Evolutionary conservation across 768 basidiomycete genomes (phyloP), one percentile per base, ranked within the genome.

Genomic region (Baorangia bicolor): DNA sequence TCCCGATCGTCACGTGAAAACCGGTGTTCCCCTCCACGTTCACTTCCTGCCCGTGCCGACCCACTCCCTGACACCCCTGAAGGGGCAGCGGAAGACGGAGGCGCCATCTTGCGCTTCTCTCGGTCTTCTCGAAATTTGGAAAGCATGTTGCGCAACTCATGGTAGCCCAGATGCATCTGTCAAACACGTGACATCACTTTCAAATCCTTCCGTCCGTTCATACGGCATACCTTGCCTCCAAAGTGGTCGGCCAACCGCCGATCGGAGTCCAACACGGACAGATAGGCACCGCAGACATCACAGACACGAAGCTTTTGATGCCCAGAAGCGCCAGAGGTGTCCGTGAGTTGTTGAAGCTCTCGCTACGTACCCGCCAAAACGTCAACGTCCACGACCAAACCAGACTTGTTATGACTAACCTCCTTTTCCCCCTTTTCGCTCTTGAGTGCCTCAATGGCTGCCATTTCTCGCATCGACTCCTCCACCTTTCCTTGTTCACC

Each of bases 281-380:
- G 82, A 79, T 98, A 98, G n/a, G 97, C 97, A 65, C 97, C 97
- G 71, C 97, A 99, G 28, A 98, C 95, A 77, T 99, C 97, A 77
- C 97, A 98, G n/a, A 99, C 97, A 59, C 97, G 88, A 64, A 99
- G 78, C 75, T 98, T 98, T 75, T 99, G 97, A 79, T 99, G 97
- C n/a, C 97, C 97, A 53, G 94, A 97, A 6, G 97, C 97, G 53
- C 97, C 97, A 38, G 95, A 96, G 30, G 94, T 98, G 70, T 99
- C 97, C 39, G 96, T 97, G 60, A 99, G 78, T 72, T 94, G 88
- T 74, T 97, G 94, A 42, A 98, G 79, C 67, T 98, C 97, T 54
- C 92, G 88, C 90, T 94, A 57, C 57, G 48, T 8, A 42, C 31
- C 52, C 53, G 47, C 45, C 43, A 57, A 49, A 50, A 47, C 51